phyloP scores from a whole-genome alignment of 2,329 filamentous ascomycete genomes.

The Drechslerella stenobrocha region DNA sequence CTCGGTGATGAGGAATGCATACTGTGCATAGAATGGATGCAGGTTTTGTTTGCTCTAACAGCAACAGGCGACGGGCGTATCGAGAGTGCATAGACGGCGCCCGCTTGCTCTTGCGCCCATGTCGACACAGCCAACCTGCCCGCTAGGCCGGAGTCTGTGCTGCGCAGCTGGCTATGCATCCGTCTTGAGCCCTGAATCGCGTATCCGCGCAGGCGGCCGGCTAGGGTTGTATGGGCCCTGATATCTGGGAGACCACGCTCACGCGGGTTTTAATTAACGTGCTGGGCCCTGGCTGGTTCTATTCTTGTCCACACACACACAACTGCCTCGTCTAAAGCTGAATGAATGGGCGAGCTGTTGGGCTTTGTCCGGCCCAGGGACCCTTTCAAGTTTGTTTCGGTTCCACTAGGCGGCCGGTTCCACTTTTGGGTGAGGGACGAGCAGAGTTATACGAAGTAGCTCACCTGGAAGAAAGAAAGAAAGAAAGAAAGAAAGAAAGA shows the following conservation, averaged over 20 bases:
- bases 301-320: slow-evolving; percentile 34
- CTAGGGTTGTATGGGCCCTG: slow-evolving; percentile 46
- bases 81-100: too few species aligned
- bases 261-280: slow-evolving; percentile 12
- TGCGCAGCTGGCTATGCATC: too few species aligned
- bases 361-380: slow-evolving; percentile 16
- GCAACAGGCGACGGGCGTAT: background rate
- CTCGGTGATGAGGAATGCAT: background rate
- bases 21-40: background rate
- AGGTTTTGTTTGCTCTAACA: slow-evolving; percentile 1
- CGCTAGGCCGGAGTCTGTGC: too few species aligned
- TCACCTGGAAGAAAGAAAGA: too few species aligned
- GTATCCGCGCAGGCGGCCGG: slow-evolving; percentile 27
- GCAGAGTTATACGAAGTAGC: background rate
- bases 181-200: slow-evolving; percentile 27
- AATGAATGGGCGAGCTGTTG: slow-evolving; percentile 19
- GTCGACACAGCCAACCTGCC: too few species aligned
- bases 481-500: too few species aligned
- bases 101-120: too few species aligned
- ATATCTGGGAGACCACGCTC: slow-evolving; percentile 13
- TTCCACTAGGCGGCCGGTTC: slow-evolving; percentile 29
- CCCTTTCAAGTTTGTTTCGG: slow-evolving; percentile 48
- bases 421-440: slow-evolving; percentile 7
- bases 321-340: slow-evolving; percentile 40
- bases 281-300: slow-evolving; percentile 28